Evolutionary conservation across 2,329 filamentous ascomycete genomes (phyloP), one percentile per base, ranked within the genome.

Genomic region (Curvularia lunata): DNA sequence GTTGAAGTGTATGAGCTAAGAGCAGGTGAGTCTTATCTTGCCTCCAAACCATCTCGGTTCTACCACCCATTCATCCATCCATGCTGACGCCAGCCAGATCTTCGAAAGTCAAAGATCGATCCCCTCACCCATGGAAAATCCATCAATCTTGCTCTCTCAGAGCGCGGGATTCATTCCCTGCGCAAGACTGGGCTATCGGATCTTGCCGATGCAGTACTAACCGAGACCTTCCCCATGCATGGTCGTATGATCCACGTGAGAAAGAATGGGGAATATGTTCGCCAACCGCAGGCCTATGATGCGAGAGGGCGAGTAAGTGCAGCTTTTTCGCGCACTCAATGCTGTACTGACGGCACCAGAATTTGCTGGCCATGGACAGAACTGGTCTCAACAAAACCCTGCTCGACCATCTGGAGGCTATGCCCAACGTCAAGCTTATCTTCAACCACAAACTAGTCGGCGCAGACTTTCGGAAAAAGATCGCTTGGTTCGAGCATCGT

Each of bases 51-150:
- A 43, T 56, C 48, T 46, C 8, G 48, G 25, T 41, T 23, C 21
- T 47, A 46, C 12, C 13, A 34, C 16, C 13, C 13, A 28, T 27
- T 16, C 25, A 34, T 18, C 13, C 13, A 28, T 27, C 18, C 25
- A 37, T 43, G 21, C 56, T 61, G 40, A 64, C 38, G n/a, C 38
- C 16, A 40, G 12, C 9, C 7, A 98, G 95, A 99, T 80, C 87
- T 98, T 48, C 88, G 95, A 40, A 88, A 96, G 74, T 88, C 90
- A 2, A 85, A 86, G 2, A 97, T 91, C 0, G 87, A 88, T 28
- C 93, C 94, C 3, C 83, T 98, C 60, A 97, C 97, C 78, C 97
- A 97, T 74, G 96, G 93, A 59, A 96, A 92, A 76, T 98, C 95
- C n/a, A 99, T 99, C 81, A 99, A 99, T 73, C 81, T 99, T 54